phyloP scores from a whole-genome alignment of 306 rosid genomes.

The Rosa lucieae region DNA sequence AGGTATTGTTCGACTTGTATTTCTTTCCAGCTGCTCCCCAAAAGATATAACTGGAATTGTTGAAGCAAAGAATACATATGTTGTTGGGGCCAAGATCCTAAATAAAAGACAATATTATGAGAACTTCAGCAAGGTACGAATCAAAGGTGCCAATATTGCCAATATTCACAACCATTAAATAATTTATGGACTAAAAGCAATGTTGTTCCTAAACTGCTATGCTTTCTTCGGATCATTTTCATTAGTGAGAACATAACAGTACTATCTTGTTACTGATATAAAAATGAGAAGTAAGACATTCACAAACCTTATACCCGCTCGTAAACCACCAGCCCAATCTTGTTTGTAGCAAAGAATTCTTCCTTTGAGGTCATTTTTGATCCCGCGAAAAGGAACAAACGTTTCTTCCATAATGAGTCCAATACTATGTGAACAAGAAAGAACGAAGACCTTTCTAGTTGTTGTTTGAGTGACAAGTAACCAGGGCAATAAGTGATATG shows the following conservation, averaged over 20 bases:
- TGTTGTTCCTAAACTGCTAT: slow-evolving; percentile 1
- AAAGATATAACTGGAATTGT: slow-evolving; percentile 96
- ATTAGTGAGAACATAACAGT: slow-evolving; percentile 16
- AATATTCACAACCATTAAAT: not conserved
- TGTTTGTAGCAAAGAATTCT: slow-evolving; percentile 85
- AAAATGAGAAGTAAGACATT: not conserved
- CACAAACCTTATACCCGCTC: slow-evolving; percentile 76
- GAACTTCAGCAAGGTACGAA: slow-evolving; percentile 10
- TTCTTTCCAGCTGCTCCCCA: slow-evolving; percentile 95
- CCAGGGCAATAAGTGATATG: slow-evolving; percentile 23
- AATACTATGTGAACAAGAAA: slow-evolving; percentile 34
- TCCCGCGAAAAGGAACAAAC: slow-evolving; percentile 93
- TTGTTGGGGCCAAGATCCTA: slow-evolving; percentile 97
- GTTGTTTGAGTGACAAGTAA: slow-evolving; percentile 29
- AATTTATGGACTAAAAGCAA: slow-evolving; percentile 3
- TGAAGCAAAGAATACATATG: slow-evolving; percentile 96
- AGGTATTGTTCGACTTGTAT: slow-evolving; percentile 47
- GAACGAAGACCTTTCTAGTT: slow-evolving; percentile 16
- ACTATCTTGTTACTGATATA: not conserved
- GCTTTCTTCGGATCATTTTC: slow-evolving; percentile 12
- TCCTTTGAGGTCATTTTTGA: slow-evolving; percentile 80
- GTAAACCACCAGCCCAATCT: slow-evolving; percentile 87
- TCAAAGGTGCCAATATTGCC: not conserved
- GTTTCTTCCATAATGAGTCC: slow-evolving; percentile 78
- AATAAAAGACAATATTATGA: slow-evolving; percentile 22